Evolutionary conservation across 495 filamentous ascomycete species (phyloP), one percentile per base, ranked within the genome.

Genomic region (Lophiostoma macrostomum): DNA sequence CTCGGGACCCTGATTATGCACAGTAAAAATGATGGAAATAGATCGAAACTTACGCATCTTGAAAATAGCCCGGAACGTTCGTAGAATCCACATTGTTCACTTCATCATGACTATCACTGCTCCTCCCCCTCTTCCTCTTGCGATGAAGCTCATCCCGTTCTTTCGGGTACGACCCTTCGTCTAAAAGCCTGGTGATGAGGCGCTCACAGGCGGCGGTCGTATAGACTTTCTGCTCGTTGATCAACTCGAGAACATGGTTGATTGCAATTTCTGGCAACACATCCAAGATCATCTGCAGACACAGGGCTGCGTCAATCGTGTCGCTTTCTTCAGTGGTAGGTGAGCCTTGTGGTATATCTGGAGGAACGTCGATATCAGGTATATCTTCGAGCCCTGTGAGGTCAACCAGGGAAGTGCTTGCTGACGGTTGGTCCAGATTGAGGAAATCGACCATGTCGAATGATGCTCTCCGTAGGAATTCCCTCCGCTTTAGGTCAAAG

Each of bases 191-290:
- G n/a, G 54, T 50, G 37, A 69, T 56, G 13, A 70, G 16, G 14
- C 22, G 34, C 32, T 58, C 50, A 40, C 62, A 60, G 30, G 34
- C 27, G 23, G 16, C 34, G 0, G 35, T 46, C 23, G 45, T 55
- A 1, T 38, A 43, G 23, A 53, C 46, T 22, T 45, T 57, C 2
- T 29, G 34, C 16, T 60, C 51, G 25, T 30, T 37, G 38, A 66
- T 68, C 24, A 67, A 55, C 12, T 39, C 30, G 14, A 53, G 31
- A 18, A 68, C 67, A 45, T 70, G 49, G 10, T 72, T 60, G 29
- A 64, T 56, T 16, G 49, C 38, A 35, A 72, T 67, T 35, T 71
- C 65, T 18, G 68, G 68, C 36, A 72, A 64, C 18, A 72, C 62
- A 30, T 68, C 63, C 3, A 69, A 49, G 19, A 72, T 48, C 10